Base-by-base conservation (phyloP, 2,329 filamentous ascomycete genomes). In the Calonectria pseudoreteaudii region DNA sequence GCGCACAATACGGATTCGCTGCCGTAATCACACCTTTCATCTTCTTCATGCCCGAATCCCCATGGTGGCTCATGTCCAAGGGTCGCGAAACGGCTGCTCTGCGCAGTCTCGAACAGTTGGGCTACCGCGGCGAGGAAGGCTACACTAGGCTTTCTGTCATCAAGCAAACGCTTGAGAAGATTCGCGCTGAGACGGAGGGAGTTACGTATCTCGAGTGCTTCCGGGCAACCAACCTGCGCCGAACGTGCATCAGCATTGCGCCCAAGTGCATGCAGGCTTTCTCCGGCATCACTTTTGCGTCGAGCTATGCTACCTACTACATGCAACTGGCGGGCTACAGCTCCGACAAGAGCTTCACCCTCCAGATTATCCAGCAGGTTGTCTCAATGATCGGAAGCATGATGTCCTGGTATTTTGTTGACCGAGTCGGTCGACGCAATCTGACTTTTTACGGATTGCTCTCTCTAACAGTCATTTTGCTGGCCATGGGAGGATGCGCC, bases 11-110 rank as follows among this genome's bases (percentile, higher is more conserved):
- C 62, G 83, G 81, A 2, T 83, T 85, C 71, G 79, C 81, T 3
- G 77, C 71, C 16, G 74, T 83, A 66, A 80, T 82, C 9, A 75
- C 80, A 49, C 11, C 81, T 8, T 68, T 82, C 13, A 75, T 85
- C 13, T 77, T 82, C 18, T 84, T 84, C 71, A 82, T 88, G 68
- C 87, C 86, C 2, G 86, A 88, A 77, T 82, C 85, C 0, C 86
- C 87, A 13, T 82, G 86, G 73, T 88, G 84, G 83, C 81, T 87
- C 3, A 77, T 78, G 9, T 81, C 80, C 38, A 81, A 83, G 31
- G 83, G 80, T 8, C 75, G 80, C 26, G 77, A 84, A 50, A 82
- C 83, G 0, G 77, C 83, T 23, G 86, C 85, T 1, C 78, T 84
- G 14, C 80, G 80, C 20, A 76, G 82, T 4, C 81, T 86, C 8